Evolutionary conservation across 495 filamentous ascomycete genomes (phyloP).

Genomic region (Bacidia gigantensis): DNA sequence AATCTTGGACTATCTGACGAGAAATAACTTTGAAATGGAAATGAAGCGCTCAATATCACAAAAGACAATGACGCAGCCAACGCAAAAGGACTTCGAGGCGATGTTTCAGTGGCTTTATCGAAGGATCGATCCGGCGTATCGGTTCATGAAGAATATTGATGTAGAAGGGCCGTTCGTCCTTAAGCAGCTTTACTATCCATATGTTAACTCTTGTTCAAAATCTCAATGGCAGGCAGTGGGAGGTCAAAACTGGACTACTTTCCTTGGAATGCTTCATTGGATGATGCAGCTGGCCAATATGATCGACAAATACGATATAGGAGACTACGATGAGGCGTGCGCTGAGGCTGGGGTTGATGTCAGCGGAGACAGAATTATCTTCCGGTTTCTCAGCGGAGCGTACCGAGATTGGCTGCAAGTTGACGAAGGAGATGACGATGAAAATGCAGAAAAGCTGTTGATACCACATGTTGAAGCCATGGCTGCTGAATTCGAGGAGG

Average conservation of each 20-base stretch:
- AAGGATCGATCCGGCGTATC: conserved; percentile 82
- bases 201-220: conserved; percentile 85
- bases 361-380: conserved; percentile 77
- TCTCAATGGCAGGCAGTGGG: conserved; percentile 88
- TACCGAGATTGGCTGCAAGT: conserved; percentile 89
- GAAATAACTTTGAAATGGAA: conserved; percentile 90
- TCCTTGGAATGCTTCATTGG: conserved; percentile 91
- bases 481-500: conserved; percentile 73
- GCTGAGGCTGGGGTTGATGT: conserved; percentile 78
- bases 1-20: conserved; percentile 76
- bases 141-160: conserved; percentile 84
- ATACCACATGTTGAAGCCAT: conserved; percentile 77
- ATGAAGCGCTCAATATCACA: conserved; percentile 83
- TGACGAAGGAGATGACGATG: conserved; percentile 62
- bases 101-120: conserved; percentile 98
- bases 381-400: conserved; percentile 72
- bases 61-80: conserved; percentile 83
- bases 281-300: conserved; percentile 93
- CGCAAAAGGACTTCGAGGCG: conserved; percentile 90
- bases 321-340: conserved; percentile 81
- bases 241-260: conserved; percentile 88
- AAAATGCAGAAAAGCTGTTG: conserved; percentile 59
- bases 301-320: conserved; percentile 61
- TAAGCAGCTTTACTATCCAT: conserved; percentile 88
- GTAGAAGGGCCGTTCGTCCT: conserved; percentile 82